These are phyloP conservation scores for Ceratocystis diversiconidia DNA, from an alignment of 2,329 filamentous ascomycete species.

Conservation along the genomic window DNA sequence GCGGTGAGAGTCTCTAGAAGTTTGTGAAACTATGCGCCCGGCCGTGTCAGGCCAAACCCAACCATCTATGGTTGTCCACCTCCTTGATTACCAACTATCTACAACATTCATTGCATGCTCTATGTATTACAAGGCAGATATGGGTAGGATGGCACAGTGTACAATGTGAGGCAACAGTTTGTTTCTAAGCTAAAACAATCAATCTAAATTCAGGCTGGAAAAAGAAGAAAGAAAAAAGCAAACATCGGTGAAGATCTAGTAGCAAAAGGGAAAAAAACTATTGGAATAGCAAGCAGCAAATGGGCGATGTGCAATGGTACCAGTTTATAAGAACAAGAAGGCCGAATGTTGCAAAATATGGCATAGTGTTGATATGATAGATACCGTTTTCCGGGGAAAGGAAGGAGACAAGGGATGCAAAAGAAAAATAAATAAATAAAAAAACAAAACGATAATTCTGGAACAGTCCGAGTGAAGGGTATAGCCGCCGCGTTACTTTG, in stretches of 20 bases:
- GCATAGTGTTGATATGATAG: not conserved
- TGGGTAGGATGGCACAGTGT: not conserved
- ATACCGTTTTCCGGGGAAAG: not conserved
- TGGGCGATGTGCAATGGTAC: not conserved
- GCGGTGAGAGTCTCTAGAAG: not conserved
- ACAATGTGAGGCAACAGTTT: not conserved
- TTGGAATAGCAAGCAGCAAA: too few relatives aligned
- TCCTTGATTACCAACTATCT: not conserved
- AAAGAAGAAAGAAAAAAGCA: not conserved
- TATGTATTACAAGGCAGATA: not conserved
- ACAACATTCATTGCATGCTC: not conserved
- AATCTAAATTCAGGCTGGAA: not conserved
- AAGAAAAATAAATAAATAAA: not conserved
- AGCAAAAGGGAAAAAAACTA: not conserved
- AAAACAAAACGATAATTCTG: not conserved
- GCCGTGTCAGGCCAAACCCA: not conserved
- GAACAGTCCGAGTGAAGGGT: not conserved
- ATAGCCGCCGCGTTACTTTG: slow-evolving; percentile 12
- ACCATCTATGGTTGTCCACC: not conserved
- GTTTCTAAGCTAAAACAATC: slow-evolving; percentile 3
- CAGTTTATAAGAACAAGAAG: not conserved
- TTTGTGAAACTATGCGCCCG: not conserved
- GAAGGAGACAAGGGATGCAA: not conserved
- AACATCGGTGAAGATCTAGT: not conserved
- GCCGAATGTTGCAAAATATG: not conserved